Conservation (phyloP, 192 early-diverging fungal genomes). For the Glomus cerebriforme region DNA sequence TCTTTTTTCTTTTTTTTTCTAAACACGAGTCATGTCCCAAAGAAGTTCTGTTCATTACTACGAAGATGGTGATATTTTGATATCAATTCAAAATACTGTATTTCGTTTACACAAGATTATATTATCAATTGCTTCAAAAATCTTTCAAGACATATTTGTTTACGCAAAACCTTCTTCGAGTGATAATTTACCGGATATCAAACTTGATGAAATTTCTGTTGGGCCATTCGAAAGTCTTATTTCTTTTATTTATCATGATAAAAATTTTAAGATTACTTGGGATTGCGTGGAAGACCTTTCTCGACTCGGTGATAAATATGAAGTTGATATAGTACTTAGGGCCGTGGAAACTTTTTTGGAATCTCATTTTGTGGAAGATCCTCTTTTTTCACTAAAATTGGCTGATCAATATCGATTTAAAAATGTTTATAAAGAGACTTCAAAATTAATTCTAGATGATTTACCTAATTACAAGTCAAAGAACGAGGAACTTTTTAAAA, state of each 20-base stretch:
- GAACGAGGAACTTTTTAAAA: neutral
- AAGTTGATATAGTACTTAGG: neutral
- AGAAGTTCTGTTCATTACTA: neutral
- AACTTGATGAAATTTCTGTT: neutral
- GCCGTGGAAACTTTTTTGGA: neutral
- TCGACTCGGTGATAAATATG: conserved; percentile 8
- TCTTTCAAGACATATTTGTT: neutral
- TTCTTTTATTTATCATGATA: neutral
- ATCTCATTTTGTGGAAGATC: neutral
- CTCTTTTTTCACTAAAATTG: neutral
- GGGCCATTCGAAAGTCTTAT: neutral
- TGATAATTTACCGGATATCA: neutral
- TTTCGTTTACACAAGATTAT: conserved; percentile 14
- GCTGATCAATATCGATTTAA: neutral
- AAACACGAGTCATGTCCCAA: no score
- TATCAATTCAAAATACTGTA: neutral
- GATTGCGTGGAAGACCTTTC: neutral
- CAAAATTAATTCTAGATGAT: conserved; percentile 10
- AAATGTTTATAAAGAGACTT: neutral
- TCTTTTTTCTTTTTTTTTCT: no score
- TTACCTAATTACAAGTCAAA: neutral
- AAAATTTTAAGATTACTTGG: neutral
- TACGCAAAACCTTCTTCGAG: neutral
- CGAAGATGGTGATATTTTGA: conserved; percentile 5
- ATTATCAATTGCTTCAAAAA: conserved; percentile 5